Base-by-base conservation (phyloP, 2,329 filamentous ascomycete genomes). In the Ceratocystis papillata region DNA sequence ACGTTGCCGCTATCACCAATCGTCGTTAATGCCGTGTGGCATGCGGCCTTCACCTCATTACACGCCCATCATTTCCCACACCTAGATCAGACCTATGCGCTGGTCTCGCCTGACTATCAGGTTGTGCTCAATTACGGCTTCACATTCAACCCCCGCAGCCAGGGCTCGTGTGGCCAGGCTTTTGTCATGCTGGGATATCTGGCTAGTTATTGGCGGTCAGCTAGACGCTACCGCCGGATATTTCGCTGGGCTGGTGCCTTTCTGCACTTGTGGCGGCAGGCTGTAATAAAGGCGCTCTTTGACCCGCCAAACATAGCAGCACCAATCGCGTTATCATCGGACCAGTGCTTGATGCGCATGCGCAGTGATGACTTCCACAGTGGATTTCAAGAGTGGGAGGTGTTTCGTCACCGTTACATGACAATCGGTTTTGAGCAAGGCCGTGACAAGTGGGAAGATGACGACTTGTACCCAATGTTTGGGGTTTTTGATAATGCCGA, bases 11-110 rank as follows among this genome's bases (percentile, higher is more conserved):
- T 62, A n/a, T 62, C 64, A 4, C 64, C 64, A 3, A 41, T 62
- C 15, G 30, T 62, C 5, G 46, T 44, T 10, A 62, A 37, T 17
- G 64, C 57, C 25, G 20, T 33, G 5, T 66, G 64, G 64, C 55
- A 66, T 15, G 64, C 64, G 1, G 44, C 57, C 17, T 41, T 66
- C 6, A 28, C 64, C 7, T 20, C 57, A 15, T 30, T 66, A 3
- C 59, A 62, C 48, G 64, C 64, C 6, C 59, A 62, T 15, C 64
- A 66, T 59, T 66, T 66, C 44, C 64, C 64, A 15, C 44, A 62
- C 45, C 57, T 66, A 1, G 64, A 66, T 25, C n/a, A 28, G 2
- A 53, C 7, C 3, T 22, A 22, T 28, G 57, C 25, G 4, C 44
- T 62, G 6, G 41, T 62, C 4, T 41, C 41, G 30, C n/a, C 45